Evolutionary conservation across 805 yeast species (phyloP).

Genomic region (Clavispora santaluciae): DNA sequence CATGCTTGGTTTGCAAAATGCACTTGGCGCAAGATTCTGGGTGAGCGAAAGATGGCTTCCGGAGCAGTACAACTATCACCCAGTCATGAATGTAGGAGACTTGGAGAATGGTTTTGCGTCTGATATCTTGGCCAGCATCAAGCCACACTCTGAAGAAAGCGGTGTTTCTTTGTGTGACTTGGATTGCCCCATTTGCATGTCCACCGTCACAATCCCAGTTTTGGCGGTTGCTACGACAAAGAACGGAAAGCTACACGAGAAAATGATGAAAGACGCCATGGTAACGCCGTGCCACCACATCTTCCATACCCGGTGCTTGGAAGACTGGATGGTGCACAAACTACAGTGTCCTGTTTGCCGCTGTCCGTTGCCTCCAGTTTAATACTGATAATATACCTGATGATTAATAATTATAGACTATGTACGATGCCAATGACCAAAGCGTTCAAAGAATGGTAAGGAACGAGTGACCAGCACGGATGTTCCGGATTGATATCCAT

Average conservation of each 20-base stretch:
- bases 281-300: constrained; percentile 89
- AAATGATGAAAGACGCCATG: constrained; percentile 49
- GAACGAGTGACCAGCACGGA: no score
- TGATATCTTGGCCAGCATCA: constrained; percentile 40
- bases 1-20: constrained; percentile 56
- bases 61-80: constrained; percentile 82
- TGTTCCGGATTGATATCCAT: no score
- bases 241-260: constrained; percentile 7
- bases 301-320: constrained; percentile 85
- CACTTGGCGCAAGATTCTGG: constrained; percentile 79
- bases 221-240: constrained; percentile 4
- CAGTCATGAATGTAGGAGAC: constrained; percentile 52
- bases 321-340: constrained; percentile 89
- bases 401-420: no score
- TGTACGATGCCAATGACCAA: no score
- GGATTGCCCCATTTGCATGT: constrained; percentile 90
- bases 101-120: constrained; percentile 53
- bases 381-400: background rate
- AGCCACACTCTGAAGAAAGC: constrained; percentile 22
- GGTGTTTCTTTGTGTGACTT: constrained; percentile 41
- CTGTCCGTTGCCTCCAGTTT: constrained; percentile 72
- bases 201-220: constrained; percentile 11
- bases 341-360: constrained; percentile 94
- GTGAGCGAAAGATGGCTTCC: constrained; percentile 70
- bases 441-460: no score